Base-by-base conservation (phyloP, 169 alveolate genomes). In the Plasmodium inui region DNA sequence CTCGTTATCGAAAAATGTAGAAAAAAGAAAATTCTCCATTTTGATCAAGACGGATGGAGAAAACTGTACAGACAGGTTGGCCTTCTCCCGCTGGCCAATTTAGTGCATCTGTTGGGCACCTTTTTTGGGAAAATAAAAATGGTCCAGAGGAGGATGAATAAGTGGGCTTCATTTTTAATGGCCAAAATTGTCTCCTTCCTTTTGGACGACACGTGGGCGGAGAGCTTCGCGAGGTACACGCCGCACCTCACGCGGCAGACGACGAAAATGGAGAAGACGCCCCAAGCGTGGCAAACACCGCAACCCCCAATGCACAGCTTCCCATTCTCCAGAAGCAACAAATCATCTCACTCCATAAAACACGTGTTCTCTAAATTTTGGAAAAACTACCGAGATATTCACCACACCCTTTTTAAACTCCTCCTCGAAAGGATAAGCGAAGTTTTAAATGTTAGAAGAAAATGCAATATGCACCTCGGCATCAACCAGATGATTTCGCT, bases 81-180 rank as follows among this genome's bases (percentile, higher is more conserved):
- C 72, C 53, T 67, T n/a, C 72, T 83, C 50, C 82, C 92, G 1
- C 30, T 50, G 39, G 0, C n/a, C 17, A 9, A 83, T 34, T 67
- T 83, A 3, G 19, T 67, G 22, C 26, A 22, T n/a, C 37, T 83
- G 70, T 37, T 83, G 72, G 46, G 37, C 12, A 83, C 30, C 9
- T 83, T 83, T 44, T 83, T 67, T 50, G 44, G 17, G 3, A 83
- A 67, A 67, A 61, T 61, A 37, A 83, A 67, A 83, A 9, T 26
- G 2, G 30, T 44, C 0, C 72, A 70, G 9, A 34, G 9, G 30
- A 57, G 34, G 10, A 83, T 83, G n/a, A 83, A 67, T 34, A 30
- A 39, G 26, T 83, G 92, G 92, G 41, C 74, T 28, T 19, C 61
- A 10, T 83, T 83, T 46, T 17, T 83, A 37, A 67, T 83, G 44